A percentile compares a stretch with the other conserved stretches of the same genome.
Conservation (phyloP, 2,329 filamentous ascomycete species). For the Talaromyces sp. region DNA sequence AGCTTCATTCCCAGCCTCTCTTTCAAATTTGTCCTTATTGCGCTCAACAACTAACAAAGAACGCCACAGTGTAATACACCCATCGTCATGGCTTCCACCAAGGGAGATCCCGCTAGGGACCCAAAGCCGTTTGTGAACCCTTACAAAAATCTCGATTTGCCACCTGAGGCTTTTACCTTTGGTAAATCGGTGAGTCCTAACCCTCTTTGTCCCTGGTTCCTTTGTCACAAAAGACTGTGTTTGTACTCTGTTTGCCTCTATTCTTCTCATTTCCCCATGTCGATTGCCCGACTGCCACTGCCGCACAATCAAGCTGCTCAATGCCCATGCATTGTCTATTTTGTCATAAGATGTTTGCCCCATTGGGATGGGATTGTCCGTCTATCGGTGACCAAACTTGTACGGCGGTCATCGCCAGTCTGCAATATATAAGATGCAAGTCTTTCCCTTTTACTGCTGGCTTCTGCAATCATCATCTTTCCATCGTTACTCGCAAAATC, state of each 20-base stretch:
- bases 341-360: neutral
- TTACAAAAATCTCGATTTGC: slow-evolving; percentile 15
- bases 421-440: slow-evolving; percentile 2
- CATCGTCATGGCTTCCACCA: slow-evolving; percentile 1
- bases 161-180: slow-evolving; percentile 13
- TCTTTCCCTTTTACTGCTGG: neutral
- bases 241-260: neutral
- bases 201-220: neutral
- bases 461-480: neutral
- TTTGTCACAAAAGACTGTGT: neutral
- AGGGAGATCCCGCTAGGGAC: slow-evolving; percentile 16
- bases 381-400: neutral
- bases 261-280: slow-evolving; percentile 3
- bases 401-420: neutral
- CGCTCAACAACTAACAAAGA: neutral
- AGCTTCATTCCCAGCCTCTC: neutral
- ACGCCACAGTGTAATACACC: neutral
- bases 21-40: neutral
- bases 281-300: neutral
- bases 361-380: neutral
- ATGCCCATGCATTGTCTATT: neutral
- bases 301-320: neutral
- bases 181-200: slow-evolving; percentile 9
- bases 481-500: neutral
- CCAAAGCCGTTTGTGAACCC: slow-evolving; percentile 13